Evolutionary conservation across 2,329 filamentous ascomycete species (phyloP).

Genomic region (Sclerotinia borealis): DNA sequence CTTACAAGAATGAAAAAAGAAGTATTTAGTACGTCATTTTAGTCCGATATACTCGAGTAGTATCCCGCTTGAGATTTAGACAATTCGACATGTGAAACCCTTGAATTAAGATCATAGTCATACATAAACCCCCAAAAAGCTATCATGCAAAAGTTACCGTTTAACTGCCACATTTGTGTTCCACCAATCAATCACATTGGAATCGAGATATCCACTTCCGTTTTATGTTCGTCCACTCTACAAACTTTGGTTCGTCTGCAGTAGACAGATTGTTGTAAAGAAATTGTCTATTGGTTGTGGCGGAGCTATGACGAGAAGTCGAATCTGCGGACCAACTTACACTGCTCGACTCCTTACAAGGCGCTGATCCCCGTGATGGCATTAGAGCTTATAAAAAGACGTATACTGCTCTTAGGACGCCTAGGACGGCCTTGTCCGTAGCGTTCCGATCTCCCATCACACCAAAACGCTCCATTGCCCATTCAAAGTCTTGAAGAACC

Average conservation of each 20-base stretch:
- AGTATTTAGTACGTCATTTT: not conserved
- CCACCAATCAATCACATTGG: no score
- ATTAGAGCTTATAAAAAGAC: constrained; percentile 42
- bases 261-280: constrained; percentile 46
- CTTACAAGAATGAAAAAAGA: not conserved
- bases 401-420: constrained; percentile 49
- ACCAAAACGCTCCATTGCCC: constrained; percentile 52
- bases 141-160: constrained; percentile 48
- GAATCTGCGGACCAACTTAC: constrained; percentile 28
- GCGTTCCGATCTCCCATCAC: constrained; percentile 48
- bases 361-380: no score
- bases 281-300: constrained; percentile 52
- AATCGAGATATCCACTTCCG: constrained; percentile 1
- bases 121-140: constrained; percentile 50
- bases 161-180: constrained; percentile 41
- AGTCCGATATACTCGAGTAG: not conserved
- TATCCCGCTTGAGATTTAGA: not conserved
- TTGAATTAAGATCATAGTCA: constrained; percentile 27
- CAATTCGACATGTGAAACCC: not conserved
- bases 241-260: not conserved
- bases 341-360: constrained; percentile 11
- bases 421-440: constrained; percentile 47
- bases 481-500: constrained; percentile 51
- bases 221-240: not conserved
- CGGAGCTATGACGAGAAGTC: constrained; percentile 46